These are phyloP conservation scores for Juglanconis oblonga DNA, from an alignment of 2,329 filamentous ascomycete species.

Conservation along the genomic window DNA sequence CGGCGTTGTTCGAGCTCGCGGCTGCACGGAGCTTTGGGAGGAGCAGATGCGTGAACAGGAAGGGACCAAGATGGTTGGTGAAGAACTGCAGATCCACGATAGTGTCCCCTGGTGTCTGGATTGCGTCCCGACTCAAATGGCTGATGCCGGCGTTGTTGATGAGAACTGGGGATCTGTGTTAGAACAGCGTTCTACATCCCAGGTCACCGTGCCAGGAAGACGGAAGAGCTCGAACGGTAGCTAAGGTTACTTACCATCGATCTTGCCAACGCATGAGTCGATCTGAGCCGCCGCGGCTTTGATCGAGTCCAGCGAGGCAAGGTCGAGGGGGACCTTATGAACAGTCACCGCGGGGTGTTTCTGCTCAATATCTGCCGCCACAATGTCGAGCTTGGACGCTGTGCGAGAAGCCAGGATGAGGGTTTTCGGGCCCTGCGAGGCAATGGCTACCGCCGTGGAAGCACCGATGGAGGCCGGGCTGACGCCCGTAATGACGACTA, in stretches of 20 bases:
- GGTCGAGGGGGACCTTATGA: conserved; percentile 33
- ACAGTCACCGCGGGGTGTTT: conserved; percentile 34
- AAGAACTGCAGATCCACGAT: conserved; percentile 36
- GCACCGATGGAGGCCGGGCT: conserved; percentile 40
- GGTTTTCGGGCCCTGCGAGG: conserved; percentile 38
- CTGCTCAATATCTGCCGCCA: conserved; percentile 33
- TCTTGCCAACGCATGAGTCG: conserved; percentile 25
- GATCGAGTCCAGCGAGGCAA: conserved; percentile 35
- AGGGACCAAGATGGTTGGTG: conserved; percentile 47
- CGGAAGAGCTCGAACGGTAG: not conserved
- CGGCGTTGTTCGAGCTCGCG: conserved; percentile 20
- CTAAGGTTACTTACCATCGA: conserved; percentile 27
- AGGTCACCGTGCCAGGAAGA: not conserved
- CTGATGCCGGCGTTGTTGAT: conserved; percentile 17
- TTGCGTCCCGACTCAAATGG: not conserved
- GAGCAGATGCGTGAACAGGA: conserved; percentile 45
- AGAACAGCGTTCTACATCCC: not conserved
- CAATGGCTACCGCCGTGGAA: conserved; percentile 39
- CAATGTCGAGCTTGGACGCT: conserved; percentile 37
- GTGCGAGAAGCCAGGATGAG: conserved; percentile 46
- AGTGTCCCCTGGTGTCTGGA: conserved; percentile 15
- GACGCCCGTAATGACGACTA: conserved; percentile 41
- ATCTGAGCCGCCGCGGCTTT: conserved; percentile 35
- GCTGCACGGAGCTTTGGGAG: conserved; percentile 36
- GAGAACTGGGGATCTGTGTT: not conserved